Evolutionary conservation across 305 asterid genomes (phyloP).

Genomic region (Fraxinus paxiana): DNA sequence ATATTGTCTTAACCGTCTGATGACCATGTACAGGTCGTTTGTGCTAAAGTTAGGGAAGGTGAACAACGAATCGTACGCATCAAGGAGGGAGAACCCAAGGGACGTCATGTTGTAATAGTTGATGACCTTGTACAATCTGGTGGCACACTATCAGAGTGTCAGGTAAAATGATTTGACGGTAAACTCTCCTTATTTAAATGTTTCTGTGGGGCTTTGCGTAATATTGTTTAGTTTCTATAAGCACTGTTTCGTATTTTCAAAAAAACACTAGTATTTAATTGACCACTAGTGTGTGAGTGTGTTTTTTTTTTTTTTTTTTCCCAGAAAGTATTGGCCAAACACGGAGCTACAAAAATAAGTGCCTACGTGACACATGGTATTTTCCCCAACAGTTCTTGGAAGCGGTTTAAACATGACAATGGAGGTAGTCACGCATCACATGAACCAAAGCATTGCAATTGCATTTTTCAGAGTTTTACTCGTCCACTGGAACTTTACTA

Average conservation of each 20-base stretch:
- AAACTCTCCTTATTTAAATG: not conserved
- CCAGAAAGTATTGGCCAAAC: conserved; percentile 93
- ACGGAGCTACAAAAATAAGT: conserved; percentile 80
- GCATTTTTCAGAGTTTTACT: not conserved
- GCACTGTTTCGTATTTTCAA: not conserved
- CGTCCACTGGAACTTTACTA: not conserved
- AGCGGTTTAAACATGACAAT: conserved; percentile 69
- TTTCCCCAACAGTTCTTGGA: conserved; percentile 88
- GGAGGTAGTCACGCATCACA: conserved; percentile 51
- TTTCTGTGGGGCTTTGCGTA: not conserved
- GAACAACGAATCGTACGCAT: conserved; percentile 80
- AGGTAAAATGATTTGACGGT: conserved; percentile 39
- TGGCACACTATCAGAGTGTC: conserved; percentile 84
- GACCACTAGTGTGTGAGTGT: not conserved
- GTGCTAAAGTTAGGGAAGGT: conserved; percentile 97
- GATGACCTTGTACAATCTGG: conserved; percentile 99
- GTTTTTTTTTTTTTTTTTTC: not conserved
- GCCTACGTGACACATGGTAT: conserved; percentile 97
- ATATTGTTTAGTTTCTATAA: not conserved
- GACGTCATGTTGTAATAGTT: conserved; percentile 94
- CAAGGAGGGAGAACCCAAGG: conserved; percentile 86
- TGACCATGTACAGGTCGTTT: conserved; percentile 59
- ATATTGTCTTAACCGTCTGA: conserved; percentile 25
- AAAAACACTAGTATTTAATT: not conserved
- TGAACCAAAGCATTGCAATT: not conserved